Percentiles rank a stretch among this genome's conserved stretches.
phyloP scores from a whole-genome alignment of 306 rosid species.

The apple (Malus domestica) region ASM211411v1 NC_041789.1:30282001-30282500 shows the following conservation, averaged over 20 bases:
- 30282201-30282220: no score
- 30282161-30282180: no score
- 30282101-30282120: not conserved
- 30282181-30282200: accelerated
- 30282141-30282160: accelerated
- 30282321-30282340: no score
- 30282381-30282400: not conserved
- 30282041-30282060: no score
- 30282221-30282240: not conserved
- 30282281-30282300: not conserved
- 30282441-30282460: not conserved
- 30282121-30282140: no score
- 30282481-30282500: no score
- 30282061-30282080: not conserved
- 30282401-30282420: no score
- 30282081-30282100: not conserved
- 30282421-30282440: not conserved
- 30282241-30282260: not conserved
- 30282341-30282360: no score
- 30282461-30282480: not conserved
- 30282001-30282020: no score
- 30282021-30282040: no score
- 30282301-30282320: no score
- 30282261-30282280: not conserved
- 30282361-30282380: not conserved